Percentiles rank a stretch among this genome's conserved stretches.
Conservation (phyloP, 257 asterid species). For the Scutellaria baicalensis region DNA sequence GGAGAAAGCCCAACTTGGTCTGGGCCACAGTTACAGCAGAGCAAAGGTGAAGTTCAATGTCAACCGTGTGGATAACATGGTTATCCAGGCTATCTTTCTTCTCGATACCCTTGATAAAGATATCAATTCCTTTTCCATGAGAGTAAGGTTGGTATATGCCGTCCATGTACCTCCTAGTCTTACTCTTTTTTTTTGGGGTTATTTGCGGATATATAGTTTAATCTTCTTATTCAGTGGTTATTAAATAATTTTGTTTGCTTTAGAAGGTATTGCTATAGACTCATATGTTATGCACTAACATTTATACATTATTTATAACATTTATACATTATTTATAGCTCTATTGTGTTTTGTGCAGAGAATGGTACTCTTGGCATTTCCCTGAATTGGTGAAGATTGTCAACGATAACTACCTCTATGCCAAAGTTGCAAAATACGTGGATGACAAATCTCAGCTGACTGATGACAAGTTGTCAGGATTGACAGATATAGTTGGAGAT, state of each 20-base stretch:
- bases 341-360: slow-evolving; percentile 39
- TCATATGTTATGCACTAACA: too few relatives aligned
- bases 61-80: slow-evolving; percentile 96
- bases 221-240: neutral
- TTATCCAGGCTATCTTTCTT: slow-evolving; percentile 87
- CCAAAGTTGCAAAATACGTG: slow-evolving; percentile 76
- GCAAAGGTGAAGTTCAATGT: slow-evolving; percentile 97
- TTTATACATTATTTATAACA: neutral
- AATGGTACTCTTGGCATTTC: slow-evolving; percentile 99
- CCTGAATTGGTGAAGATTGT: slow-evolving; percentile 86
- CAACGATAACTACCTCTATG: slow-evolving; percentile 84
- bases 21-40: slow-evolving; percentile 93
- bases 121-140: slow-evolving; percentile 86
- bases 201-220: neutral
- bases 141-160: slow-evolving; percentile 61
- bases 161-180: neutral
- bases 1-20: slow-evolving; percentile 95
- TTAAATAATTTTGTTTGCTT: neutral
- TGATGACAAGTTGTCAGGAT: slow-evolving; percentile 54
- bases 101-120: slow-evolving; percentile 98
- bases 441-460: slow-evolving; percentile 75
- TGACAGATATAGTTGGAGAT: slow-evolving; percentile 78
- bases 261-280: neutral
- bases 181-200: neutral
- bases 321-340: neutral